Conservation (phyloP, 495 filamentous ascomycete genomes). For the Cudoniella acicularis region DNA sequence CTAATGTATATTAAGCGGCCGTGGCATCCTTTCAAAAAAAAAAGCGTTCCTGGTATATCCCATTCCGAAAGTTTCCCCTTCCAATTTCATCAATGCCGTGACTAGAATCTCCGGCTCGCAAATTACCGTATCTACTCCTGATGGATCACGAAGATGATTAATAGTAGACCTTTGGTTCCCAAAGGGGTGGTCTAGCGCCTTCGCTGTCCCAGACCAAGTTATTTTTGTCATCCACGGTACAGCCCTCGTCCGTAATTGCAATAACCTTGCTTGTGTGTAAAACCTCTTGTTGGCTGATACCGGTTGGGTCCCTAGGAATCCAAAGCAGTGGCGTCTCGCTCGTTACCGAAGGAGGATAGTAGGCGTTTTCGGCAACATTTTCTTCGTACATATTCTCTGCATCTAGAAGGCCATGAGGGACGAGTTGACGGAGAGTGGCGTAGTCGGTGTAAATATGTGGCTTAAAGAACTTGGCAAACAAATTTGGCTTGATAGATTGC, state of each 20-base stretch:
- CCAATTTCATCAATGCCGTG: background rate
- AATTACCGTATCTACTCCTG: background rate
- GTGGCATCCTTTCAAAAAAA: background rate
- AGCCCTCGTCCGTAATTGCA: conserved; percentile 79
- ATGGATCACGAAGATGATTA: conserved; percentile 22
- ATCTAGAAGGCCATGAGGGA: conserved; percentile 54
- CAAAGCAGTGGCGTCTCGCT: conserved; percentile 68
- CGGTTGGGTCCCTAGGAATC: conserved; percentile 75
- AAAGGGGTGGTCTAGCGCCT: conserved; percentile 71
- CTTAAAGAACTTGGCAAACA: conserved; percentile 67
- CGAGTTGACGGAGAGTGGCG: conserved; percentile 62
- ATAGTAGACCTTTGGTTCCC: conserved; percentile 63
- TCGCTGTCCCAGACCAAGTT: conserved; percentile 73
- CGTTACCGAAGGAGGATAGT: conserved; percentile 69
- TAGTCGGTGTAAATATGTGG: conserved; percentile 78
- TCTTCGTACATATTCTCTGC: conserved; percentile 47
- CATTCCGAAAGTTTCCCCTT: background rate
- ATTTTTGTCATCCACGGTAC: conserved; percentile 75
- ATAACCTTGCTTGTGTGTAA: conserved; percentile 67
- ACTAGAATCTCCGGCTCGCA: background rate
- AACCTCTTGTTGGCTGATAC: conserved; percentile 75
- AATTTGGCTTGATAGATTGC: conserved; percentile 41
- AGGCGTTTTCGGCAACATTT: conserved; percentile 64
- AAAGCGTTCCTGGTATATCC: background rate
- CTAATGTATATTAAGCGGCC: background rate